Conservation (phyloP, 2,329 filamentous ascomycete species). For the Cryphonectria parasitica region DNA sequence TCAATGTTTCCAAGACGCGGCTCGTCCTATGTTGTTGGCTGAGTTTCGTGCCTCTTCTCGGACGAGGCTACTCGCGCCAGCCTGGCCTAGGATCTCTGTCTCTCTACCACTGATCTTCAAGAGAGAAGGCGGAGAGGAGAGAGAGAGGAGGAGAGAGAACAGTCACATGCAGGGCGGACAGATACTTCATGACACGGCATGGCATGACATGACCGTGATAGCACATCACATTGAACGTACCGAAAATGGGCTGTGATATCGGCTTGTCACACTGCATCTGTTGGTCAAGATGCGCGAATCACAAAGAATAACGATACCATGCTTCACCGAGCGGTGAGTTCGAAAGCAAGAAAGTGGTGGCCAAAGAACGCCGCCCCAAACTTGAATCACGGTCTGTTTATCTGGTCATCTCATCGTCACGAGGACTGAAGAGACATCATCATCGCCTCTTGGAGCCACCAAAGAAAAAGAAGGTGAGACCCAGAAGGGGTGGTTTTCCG, state of each 20-base stretch:
- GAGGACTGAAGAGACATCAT: background rate
- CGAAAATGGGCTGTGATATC: constrained; percentile 26
- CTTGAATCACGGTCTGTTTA: background rate
- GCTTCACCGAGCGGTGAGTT: background rate
- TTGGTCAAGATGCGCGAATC: background rate
- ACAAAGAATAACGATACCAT: background rate
- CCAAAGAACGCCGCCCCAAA: background rate
- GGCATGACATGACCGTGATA: background rate
- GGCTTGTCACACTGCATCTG: constrained; percentile 10
- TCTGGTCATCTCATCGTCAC: background rate
- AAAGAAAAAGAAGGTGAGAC: background rate
- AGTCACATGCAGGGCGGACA: background rate
- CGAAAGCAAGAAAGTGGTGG: background rate
- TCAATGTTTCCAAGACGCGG: background rate
- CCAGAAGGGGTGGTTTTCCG: background rate
- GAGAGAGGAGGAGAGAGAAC: no score
- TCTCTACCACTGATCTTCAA: background rate
- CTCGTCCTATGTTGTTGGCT: background rate
- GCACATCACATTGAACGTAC: constrained; percentile 6
- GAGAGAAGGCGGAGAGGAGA: background rate
- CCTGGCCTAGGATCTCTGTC: background rate
- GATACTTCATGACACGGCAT: background rate
- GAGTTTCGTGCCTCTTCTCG: background rate
- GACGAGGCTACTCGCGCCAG: background rate
- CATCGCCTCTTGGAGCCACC: background rate